Percentiles rank a stretch among this genome's conserved stretches.
phyloP scores from a whole-genome alignment of 2,329 filamentous ascomycete species.

The Fusarium sp. region DNA sequence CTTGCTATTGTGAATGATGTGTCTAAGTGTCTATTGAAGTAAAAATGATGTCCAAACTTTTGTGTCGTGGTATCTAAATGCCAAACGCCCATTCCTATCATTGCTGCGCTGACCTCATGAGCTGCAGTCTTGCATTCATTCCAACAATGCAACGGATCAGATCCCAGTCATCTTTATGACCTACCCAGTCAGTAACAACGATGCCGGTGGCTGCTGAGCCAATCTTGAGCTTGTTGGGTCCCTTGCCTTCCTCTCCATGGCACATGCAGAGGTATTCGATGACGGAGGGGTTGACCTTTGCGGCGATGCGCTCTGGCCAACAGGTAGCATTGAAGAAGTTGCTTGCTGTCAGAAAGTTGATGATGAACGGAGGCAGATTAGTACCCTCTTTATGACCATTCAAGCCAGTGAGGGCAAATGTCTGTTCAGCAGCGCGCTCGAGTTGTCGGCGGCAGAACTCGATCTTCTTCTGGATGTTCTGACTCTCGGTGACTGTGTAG shows the following conservation, averaged over 20 bases:
- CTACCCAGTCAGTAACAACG: constrained; percentile 94
- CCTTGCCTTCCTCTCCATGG: constrained; percentile 66
- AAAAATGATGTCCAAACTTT: neutral
- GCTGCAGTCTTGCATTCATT: constrained; percentile 81
- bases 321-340: constrained; percentile 94
- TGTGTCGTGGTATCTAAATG: neutral
- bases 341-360: constrained; percentile 91
- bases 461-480: constrained; percentile 85
- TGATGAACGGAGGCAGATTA: constrained; percentile 73
- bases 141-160: constrained; percentile 86
- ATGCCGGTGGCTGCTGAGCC: constrained; percentile 86
- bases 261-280: constrained; percentile 70
- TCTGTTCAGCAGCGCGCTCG: constrained; percentile 72
- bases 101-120: constrained; percentile 47
- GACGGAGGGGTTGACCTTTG: constrained; percentile 84
- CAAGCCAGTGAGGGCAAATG: constrained; percentile 58
- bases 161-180: constrained; percentile 89
- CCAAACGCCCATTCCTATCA: neutral
- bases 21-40: neutral
- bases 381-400: constrained; percentile 44
- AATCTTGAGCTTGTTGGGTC: constrained; percentile 62
- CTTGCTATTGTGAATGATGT: neutral
- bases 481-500: constrained; percentile 83
- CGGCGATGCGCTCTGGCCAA: constrained; percentile 94
- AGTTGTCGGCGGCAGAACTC: constrained; percentile 79